Evolutionary conservation across 2,329 filamentous ascomycete species (phyloP).

Genomic region (Phaeosphaeriaceae sp.): DNA sequence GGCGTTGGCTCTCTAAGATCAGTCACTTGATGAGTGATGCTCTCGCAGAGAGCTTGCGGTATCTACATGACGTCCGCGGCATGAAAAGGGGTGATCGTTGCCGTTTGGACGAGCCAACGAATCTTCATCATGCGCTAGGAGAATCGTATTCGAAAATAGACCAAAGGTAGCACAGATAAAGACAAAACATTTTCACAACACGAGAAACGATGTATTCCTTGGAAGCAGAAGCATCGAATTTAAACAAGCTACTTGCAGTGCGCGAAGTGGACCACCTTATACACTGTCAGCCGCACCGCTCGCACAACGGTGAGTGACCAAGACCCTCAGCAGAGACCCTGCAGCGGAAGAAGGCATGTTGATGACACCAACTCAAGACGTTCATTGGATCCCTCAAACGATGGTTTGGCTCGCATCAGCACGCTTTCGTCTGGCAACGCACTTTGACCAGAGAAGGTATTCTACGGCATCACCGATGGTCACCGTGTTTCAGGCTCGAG

Average conservation of each 20-base stretch:
- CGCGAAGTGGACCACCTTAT: background rate
- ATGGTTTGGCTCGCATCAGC: background rate
- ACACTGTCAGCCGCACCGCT: background rate
- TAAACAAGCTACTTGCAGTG: background rate
- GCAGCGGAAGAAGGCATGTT: background rate
- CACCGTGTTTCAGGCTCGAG: background rate
- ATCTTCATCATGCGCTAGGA: background rate
- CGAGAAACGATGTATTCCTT: background rate
- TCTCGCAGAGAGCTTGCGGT: background rate
- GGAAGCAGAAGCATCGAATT: background rate
- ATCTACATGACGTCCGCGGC: background rate
- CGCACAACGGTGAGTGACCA: background rate
- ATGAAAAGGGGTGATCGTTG: slow-evolving; percentile 1
- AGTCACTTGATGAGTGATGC: background rate
- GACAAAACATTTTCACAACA: background rate
- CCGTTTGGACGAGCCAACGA: background rate
- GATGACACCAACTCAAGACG: background rate
- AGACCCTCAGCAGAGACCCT: background rate
- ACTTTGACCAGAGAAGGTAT: background rate
- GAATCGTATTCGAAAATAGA: background rate
- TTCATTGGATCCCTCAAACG: background rate
- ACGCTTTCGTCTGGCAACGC: background rate
- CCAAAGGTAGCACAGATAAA: background rate
- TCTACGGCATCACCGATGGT: background rate
- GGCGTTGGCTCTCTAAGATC: background rate